Conservation (phyloP, 73 alveolate genomes). For the Paraurostyla sp. region DNA sequence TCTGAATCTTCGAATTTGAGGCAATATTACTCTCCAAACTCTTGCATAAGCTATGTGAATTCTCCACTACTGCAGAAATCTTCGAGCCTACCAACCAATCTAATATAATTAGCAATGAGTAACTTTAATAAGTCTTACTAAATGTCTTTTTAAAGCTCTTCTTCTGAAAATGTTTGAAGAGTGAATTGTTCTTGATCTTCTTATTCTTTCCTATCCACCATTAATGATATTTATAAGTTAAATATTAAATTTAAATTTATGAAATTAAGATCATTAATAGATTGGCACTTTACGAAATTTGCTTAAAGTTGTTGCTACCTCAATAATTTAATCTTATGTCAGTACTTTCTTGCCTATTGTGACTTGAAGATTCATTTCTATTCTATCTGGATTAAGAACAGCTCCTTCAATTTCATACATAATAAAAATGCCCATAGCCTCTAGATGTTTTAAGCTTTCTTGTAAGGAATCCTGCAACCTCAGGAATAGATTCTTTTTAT, state of each 20-base stretch:
- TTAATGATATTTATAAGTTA: neutral
- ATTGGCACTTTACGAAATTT: neutral
- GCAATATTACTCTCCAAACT: slow-evolving; percentile 19
- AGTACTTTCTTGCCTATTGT: too few relatives aligned
- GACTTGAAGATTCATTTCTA: too few relatives aligned
- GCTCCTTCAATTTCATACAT: too few relatives aligned
- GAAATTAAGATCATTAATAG: neutral
- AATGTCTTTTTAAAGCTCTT: slow-evolving; percentile 31
- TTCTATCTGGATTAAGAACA: too few relatives aligned
- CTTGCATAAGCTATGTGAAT: slow-evolving; percentile 47
- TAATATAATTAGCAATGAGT: neutral
- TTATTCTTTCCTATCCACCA: neutral
- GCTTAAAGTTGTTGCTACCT: too few relatives aligned
- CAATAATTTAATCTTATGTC: too few relatives aligned
- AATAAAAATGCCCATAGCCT: too few relatives aligned
- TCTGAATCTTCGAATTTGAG: slow-evolving; percentile 35
- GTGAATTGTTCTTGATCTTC: neutral
- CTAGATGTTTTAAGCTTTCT: too few relatives aligned
- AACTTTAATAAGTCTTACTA: neutral
- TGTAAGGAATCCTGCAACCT: too few relatives aligned
- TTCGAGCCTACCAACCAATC: slow-evolving; percentile 13
- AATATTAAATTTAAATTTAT: neutral
- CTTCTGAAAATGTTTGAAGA: slow-evolving; percentile 27
- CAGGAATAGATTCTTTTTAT: too few relatives aligned
- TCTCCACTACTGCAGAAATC: slow-evolving; percentile 53